phyloP scores from a whole-genome alignment of 176 grass and related monocot species.

The Tillandsia fasciculata region DNA sequence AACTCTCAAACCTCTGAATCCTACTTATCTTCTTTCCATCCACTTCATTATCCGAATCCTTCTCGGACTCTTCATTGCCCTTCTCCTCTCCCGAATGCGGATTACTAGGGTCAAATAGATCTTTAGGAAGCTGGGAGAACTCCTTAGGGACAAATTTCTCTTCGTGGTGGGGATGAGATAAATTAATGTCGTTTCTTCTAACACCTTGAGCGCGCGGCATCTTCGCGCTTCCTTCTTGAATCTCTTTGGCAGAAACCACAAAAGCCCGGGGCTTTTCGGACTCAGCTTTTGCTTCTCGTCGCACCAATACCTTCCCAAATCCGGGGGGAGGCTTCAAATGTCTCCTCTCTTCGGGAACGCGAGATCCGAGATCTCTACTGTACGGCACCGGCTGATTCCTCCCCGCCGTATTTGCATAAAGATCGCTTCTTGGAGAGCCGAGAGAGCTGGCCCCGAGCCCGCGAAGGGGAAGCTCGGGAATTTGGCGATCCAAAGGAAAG shows the following conservation, averaged over 20 bases:
- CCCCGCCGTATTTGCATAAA: not conserved
- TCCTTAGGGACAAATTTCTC: not conserved
- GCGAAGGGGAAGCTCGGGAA: conserved; percentile 2
- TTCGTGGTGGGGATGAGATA: not conserved
- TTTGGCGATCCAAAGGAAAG: conserved; percentile 22
- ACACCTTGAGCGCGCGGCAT: not conserved
- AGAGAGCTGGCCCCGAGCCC: conserved; percentile 12
- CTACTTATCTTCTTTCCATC: not conserved
- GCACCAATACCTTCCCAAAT: conserved; percentile 15
- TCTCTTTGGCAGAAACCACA: conserved; percentile 5
- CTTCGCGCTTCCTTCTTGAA: conserved; percentile 19
- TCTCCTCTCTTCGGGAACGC: not conserved
- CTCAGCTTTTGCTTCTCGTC: no score
- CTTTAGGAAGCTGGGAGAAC: not conserved
- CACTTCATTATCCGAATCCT: not conserved
- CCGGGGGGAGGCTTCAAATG: conserved; percentile 29
- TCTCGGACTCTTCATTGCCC: not conserved
- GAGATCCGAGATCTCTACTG: not conserved
- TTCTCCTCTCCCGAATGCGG: not conserved
- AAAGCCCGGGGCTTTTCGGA: conserved; percentile 4
- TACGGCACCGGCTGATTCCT: not conserved
- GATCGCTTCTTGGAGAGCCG: conserved; percentile 4
- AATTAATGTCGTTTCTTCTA: not conserved
- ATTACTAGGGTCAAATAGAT: not conserved
- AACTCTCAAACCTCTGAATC: not conserved